Evolutionary conservation across 2,329 filamentous ascomycete species (phyloP), one percentile per base, ranked within the genome.

Genomic region (Lecanicillium sp.): DNA sequence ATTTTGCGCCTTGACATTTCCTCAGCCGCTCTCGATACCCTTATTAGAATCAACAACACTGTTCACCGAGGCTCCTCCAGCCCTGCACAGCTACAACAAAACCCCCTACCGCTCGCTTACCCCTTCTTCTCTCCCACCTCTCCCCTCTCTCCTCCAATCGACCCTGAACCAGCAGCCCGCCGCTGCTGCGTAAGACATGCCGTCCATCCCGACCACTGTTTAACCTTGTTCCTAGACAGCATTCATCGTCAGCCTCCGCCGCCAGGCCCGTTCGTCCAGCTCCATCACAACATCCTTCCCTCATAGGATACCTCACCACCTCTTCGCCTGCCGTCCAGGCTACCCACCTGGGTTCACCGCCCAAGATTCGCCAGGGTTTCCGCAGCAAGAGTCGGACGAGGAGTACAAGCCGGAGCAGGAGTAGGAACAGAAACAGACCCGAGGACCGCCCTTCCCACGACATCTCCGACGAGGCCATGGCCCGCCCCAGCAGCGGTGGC

Each of bases 271-370:
- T 42, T 39, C 61, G 62, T 47, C 73, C 73, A 44, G 65, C 68
- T 39, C 59, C 73, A 39, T 74, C 74, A 31, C 65, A 72, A 19
- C 76, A 78, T 56, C 73, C 78, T 38, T 82, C 82, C 25, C 79
- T 84, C 50, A 70, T 75, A 52, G 79, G 77, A 45, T 78, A 83
- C 57, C 66, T 83, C 44, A 84, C 81, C 35, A 77, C 78, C 25
- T 83, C 81, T 20, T 84, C 81, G 17, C 77, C 82, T 22, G 60
- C 82, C 42, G 72, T 84, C 36, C 78, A 81, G 51, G 71, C 74
- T 35, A 66, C 65, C 17, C 71, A 72, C 46, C 53, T 72, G 25
- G 49, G 55, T 29, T 43, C 53, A 17, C 46, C 48, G 29, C 44
- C 25, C 45, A 47, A 40, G 19, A 29, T 41, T 46, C 47, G n/a